Evolutionary conservation across 2,329 filamentous ascomycete species (phyloP), one percentile per base, ranked within the genome.

Genomic region (Phialocephala subalpina): DNA sequence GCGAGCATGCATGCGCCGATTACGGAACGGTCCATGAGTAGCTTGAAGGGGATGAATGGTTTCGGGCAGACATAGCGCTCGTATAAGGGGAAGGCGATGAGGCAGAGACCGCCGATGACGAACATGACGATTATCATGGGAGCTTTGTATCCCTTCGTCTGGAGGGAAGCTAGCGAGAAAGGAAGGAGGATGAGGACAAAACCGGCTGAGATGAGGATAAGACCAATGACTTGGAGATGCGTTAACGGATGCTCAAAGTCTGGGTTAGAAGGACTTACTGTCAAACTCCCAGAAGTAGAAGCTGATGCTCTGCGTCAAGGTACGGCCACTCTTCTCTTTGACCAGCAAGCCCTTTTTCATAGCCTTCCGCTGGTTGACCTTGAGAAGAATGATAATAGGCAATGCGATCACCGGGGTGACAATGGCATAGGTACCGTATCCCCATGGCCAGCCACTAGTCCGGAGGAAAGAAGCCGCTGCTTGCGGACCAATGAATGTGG

Each of bases 141-240:
- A 1, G 73, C 56, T 14, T 56, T 25, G 67, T 72, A 76, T 2
- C 70, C 70, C 25, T 74, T 66, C 2, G 55, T 35, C 58, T 73
- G 70, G 61, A 70, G 74, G 1, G 78, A 77, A 61, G 79, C 80
- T 22, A 93, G 81, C 18, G 82, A 88, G 75, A 94, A 88, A 0
- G 91, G 89, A 8, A 94, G 83, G n/a, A 93, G 80, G 73, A 93
- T 87, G 12, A 92, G 78, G 0, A 85, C 82, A 70, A 91, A 84
- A 1, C 88, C 90, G 1, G 78, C 80, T 11, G 85, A 83, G 66
- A 92, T 81, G 2, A 92, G 79, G 18, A 91, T 63, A 27, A 90
- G 80, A 18, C 90, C 90, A 20, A 87, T 63, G 1, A 87, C 80
- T 74, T 27, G 2, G 11, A 42, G n/a, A 6, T 2, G 16, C 25